These are phyloP conservation scores for Ambrosiella xylebori DNA, from an alignment of 2,329 filamentous ascomycete species.

Conservation along the genomic window DNA sequence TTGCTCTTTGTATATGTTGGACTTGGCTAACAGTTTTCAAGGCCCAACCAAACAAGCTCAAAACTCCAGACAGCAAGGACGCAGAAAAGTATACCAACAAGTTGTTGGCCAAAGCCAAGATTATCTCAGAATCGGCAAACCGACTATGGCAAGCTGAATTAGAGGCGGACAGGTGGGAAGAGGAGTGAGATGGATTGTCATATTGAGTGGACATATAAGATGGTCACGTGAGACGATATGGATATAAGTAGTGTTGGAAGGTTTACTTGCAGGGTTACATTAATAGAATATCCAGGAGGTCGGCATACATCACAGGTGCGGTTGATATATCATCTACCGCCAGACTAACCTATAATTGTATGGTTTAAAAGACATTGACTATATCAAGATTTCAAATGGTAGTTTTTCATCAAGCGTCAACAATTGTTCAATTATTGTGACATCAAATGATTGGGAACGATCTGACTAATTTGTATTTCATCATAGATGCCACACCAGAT, in stretches of 20 bases:
- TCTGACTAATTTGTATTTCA: too few species aligned
- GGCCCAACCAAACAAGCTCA: slow-evolving; percentile 50
- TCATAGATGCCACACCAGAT: not conserved
- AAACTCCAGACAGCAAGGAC: slow-evolving; percentile 34
- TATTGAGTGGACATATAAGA: not conserved
- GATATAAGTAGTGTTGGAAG: not conserved
- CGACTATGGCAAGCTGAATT: slow-evolving; percentile 39
- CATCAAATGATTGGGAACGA: too few species aligned
- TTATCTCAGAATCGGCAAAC: slow-evolving; percentile 53
- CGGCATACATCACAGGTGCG: too few species aligned
- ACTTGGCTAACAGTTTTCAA: slow-evolving; percentile 17
- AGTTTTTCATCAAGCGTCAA: too few species aligned
- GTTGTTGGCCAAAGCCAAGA: slow-evolving; percentile 45
- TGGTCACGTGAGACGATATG: not conserved
- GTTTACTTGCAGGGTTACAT: too few species aligned
- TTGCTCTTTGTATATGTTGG: not conserved
- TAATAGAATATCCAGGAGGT: too few species aligned
- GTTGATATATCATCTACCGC: too few species aligned
- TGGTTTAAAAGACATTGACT: too few species aligned
- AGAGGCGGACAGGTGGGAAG: not conserved
- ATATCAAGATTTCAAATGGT: too few species aligned
- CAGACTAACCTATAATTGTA: too few species aligned
- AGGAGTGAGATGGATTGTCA: not conserved
- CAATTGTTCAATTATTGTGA: too few species aligned
- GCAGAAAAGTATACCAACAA: slow-evolving; percentile 43